A percentile compares a stretch with the other conserved stretches of the same genome.
Evolutionary conservation across 331 rosid species (phyloP).

Genomic region (Rhamnella rubrinervis): DNA sequence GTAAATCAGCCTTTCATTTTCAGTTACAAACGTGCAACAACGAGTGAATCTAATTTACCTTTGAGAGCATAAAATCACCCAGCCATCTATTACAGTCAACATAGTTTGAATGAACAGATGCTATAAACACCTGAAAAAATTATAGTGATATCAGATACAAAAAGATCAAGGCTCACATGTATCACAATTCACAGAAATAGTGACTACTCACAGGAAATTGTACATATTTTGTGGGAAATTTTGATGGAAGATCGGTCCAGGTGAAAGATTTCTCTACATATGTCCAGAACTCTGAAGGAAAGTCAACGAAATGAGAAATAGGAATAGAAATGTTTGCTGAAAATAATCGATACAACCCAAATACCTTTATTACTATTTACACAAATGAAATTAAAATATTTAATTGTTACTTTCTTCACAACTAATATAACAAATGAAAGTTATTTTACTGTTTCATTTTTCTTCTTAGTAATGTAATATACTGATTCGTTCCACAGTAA

Average conservation of each 20-base stretch:
- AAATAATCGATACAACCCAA: too few species aligned
- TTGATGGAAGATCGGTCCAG: constrained; percentile 98
- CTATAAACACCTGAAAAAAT: constrained; percentile 69
- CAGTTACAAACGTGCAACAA: neutral
- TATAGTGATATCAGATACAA: constrained; percentile 16
- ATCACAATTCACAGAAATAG: constrained; percentile 2
- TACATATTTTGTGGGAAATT: constrained; percentile 94
- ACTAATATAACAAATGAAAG: too few species aligned
- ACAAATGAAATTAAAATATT: too few species aligned
- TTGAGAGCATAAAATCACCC: constrained; percentile 90
- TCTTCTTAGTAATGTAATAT: too few species aligned
- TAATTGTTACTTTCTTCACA: too few species aligned
- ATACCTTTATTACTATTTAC: too few species aligned
- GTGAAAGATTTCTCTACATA: constrained; percentile 91
- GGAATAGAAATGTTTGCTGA: neutral
- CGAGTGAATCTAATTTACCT: constrained; percentile 55
- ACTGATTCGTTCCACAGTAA: too few species aligned
- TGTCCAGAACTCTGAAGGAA: constrained; percentile 82
- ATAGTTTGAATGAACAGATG: constrained; percentile 85
- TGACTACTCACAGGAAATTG: constrained; percentile 82
- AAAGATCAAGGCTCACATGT: constrained; percentile 2
- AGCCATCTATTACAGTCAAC: constrained; percentile 99
- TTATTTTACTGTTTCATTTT: too few species aligned
- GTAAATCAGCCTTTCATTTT: constrained; percentile 14
- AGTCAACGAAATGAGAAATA: constrained; percentile 14